Evolutionary conservation across 2,329 filamentous ascomycete genomes (phyloP), one percentile per base, ranked within the genome.

Genomic region (Alternaria longipes): DNA sequence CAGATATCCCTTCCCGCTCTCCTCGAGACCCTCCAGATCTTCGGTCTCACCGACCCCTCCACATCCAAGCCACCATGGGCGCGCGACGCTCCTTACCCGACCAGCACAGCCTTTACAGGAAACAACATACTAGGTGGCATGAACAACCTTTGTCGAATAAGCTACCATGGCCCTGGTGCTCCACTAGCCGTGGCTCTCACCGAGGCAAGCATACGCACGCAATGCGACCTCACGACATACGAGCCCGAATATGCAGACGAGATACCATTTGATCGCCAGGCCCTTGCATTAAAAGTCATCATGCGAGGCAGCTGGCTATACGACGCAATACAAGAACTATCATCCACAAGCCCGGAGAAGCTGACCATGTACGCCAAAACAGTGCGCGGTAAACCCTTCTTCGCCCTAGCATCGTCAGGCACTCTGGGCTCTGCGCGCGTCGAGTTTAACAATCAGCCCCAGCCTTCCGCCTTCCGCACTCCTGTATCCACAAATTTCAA

Each of bases 11-110:
- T 99, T 8, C 85, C 90, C 5, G 92, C 94, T 18, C 86, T 99
- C 3, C 87, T 99, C 54, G 95, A 98, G 81, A 97, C 94, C 0
- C 85, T 99, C 8, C 94, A 97, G 74, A 98, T 99, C 51, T 97
- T 99, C 73, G 93, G 93, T 51, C 87, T 94, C 50, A 82, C 80
- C 22, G 82, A 83, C 60, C 80, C 81, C 11, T 71, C 67, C 56
- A 79, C 68, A 63, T 72, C 58, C 59, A 78, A 66, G 67, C 76
- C 70, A 58, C 73, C 62, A 69, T 80, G 73, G 80, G 79, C 68
- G 52, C 79, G 63, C 76, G 80, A 74, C 67, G 81, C 65, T 68
- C 80, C 75, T 59, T 81, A 69, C 70, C 80, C 74, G 85, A 88
- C 78, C 83, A 88, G 56, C 81, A 91, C 91, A 69, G 92, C 92